Evolutionary conservation across 805 yeast genomes (phyloP).

Genomic region (Myxozyma sirexii): DNA sequence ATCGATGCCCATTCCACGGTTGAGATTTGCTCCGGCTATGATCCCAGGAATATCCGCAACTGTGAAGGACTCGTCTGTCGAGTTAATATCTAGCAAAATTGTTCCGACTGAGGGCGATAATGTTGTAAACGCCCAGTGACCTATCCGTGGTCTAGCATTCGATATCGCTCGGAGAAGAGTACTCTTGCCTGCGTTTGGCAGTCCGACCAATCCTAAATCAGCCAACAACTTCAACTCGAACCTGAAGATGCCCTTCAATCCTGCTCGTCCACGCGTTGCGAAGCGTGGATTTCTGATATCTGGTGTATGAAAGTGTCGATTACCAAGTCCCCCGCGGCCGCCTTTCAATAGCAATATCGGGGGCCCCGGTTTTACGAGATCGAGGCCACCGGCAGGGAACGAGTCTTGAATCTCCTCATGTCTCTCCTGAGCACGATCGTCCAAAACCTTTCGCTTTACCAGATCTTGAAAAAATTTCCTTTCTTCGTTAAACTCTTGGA

Average conservation of each 20-base stretch:
- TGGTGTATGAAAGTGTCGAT: conserved; percentile 88
- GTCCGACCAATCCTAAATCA: conserved; percentile 89
- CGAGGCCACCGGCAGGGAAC: conserved; percentile 83
- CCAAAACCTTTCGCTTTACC: conserved; percentile 62
- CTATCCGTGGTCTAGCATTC: conserved; percentile 85
- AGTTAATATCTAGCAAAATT: conserved; percentile 64
- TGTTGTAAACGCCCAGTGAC: conserved; percentile 97
- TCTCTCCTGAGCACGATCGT: conserved; percentile 59
- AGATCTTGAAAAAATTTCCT: conserved; percentile 69
- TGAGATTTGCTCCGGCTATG: conserved; percentile 77
- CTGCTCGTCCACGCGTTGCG: conserved; percentile 75
- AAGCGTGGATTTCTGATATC: conserved; percentile 88
- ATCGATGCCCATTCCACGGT: conserved; percentile 91
- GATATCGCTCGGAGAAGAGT: conserved; percentile 85
- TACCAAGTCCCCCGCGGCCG: conserved; percentile 94
- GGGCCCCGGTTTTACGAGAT: conserved; percentile 60
- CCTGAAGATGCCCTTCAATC: conserved; percentile 65
- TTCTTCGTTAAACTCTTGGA: conserved; percentile 66
- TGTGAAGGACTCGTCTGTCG: conserved; percentile 61
- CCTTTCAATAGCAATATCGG: conserved; percentile 78
- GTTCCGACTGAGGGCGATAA: conserved; percentile 92
- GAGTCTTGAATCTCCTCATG: conserved; percentile 66
- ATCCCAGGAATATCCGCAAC: conserved; percentile 99
- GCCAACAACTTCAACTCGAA: conserved; percentile 88
- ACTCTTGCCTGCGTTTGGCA: conserved; percentile 97